Base-by-base conservation (phyloP, 768 basidiomycete genomes). In the Paxillus ammoniavirescens region DNA sequence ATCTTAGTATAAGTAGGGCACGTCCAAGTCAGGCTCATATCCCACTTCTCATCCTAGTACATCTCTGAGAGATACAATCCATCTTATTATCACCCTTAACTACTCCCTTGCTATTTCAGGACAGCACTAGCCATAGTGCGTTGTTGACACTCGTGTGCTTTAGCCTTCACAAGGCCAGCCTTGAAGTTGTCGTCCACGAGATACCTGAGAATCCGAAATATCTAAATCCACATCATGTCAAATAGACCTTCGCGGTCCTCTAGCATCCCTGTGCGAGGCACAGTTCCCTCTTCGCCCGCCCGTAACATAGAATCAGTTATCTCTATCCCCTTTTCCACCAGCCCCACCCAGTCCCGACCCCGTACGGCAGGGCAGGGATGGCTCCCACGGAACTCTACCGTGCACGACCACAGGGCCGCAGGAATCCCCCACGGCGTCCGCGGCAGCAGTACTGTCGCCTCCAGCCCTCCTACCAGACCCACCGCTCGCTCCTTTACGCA, bases 271-370 rank as follows among this genome's bases (percentile, higher is more conserved):
- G 82, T 87, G 53, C 75, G 79, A 49, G 76, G 68, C 55, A 65
- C 75, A 21, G 68, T 74, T 31, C 71, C 77, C 18, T 72, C 73
- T 6, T 74, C 79, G 5, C 75, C 82, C 37, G 68, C 77, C 59
- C 77, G 84, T 54, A 82, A 82, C 56, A 81, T 89, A 51, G 87
- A 88, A 65, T 78, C 78, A 46, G 76, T 82, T 43, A 82, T 89
- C 30, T 75, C 82, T n/a, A 81, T 87, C 55, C 83, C 86, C 8
- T 77, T 82, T 52, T 63, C 69, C 48, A 61, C 73, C 5, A 66
- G 57, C 46, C 62, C 70, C 1, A 58, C 73, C 15, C 73, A 75
- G 43, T 64, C 71, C 40, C 74, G 78, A n/a, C 72, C 73, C 26
- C 75, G 75, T 52, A 67, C 73, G 26, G 52, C 71, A 15, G 72